Evolutionary conservation across 1,284 basidiomycete genomes (phyloP).

Genomic region (Laetiporus sulphureus): DNA sequence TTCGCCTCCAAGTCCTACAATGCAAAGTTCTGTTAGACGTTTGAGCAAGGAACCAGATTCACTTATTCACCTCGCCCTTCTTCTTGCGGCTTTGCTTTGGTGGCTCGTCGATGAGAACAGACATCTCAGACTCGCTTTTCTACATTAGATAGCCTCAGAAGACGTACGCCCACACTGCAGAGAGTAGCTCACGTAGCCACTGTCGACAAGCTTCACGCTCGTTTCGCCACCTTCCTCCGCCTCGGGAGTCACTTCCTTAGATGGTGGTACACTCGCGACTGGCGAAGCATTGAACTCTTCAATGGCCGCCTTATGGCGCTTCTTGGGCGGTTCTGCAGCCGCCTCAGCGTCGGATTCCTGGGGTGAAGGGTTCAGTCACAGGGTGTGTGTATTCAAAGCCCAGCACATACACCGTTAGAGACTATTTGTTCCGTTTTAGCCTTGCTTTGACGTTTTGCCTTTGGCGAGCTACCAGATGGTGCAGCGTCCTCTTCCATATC

Average conservation of each 20-base stretch:
- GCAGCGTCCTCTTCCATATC: constrained; percentile 11
- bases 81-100: constrained; percentile 30
- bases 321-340: constrained; percentile 12
- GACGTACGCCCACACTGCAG: not conserved
- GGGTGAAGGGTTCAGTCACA: not conserved
- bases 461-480: not conserved
- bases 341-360: constrained; percentile 9
- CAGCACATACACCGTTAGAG: not conserved
- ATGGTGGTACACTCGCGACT: too few species aligned
- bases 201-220: too few species aligned
- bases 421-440: constrained; percentile 5
- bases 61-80: constrained; percentile 5
- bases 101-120: constrained; percentile 51
- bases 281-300: too few species aligned
- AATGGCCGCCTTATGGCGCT: constrained; percentile 12
- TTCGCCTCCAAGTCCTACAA: too few species aligned
- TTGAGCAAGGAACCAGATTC: not conserved
- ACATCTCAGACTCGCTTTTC: constrained; percentile 56
- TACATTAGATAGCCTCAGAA: constrained; percentile 6
- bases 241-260: too few species aligned
- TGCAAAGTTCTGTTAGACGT: too few species aligned
- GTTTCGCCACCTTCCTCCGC: not conserved
- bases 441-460: not conserved
- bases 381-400: not conserved
- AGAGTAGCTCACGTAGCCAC: constrained; percentile 4